phyloP scores from a whole-genome alignment of 2,329 filamentous ascomycete genomes.

The Corniculantispora saksenae region DNA sequence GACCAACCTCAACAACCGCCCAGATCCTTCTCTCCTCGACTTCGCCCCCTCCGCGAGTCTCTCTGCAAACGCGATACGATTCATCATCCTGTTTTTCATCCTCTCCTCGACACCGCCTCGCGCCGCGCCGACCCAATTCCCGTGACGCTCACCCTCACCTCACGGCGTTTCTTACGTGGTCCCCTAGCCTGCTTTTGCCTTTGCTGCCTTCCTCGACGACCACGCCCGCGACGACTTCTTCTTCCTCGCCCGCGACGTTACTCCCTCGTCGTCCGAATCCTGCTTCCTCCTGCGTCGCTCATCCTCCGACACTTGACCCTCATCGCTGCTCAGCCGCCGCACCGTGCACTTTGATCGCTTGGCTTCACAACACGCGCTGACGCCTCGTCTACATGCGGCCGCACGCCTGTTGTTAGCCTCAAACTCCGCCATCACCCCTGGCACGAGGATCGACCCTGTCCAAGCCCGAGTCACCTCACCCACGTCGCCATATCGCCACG shows the following conservation, averaged over 20 bases:
- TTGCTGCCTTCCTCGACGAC: background rate
- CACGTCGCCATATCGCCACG: background rate
- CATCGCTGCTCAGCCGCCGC: background rate
- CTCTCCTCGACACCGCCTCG: background rate
- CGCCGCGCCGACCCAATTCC: background rate
- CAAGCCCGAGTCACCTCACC: background rate
- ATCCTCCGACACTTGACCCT: background rate
- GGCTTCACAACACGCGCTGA: background rate
- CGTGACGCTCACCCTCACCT: background rate
- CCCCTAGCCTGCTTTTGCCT: background rate
- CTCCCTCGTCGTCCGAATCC: background rate
- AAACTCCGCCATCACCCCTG: background rate
- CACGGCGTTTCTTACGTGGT: conserved; percentile 11
- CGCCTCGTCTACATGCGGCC: background rate
- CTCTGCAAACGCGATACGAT: background rate
- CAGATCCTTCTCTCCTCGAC: background rate
- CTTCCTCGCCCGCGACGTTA: background rate
- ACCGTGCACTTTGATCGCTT: background rate
- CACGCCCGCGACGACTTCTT: background rate
- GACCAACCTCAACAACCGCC: background rate
- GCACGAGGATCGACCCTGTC: background rate
- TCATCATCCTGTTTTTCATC: background rate
- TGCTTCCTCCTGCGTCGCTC: background rate
- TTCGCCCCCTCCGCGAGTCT: background rate
- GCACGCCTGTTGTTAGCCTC: background rate